Base-by-base conservation (phyloP, 768 basidiomycete species). In the Amanita rimosa region DNA sequence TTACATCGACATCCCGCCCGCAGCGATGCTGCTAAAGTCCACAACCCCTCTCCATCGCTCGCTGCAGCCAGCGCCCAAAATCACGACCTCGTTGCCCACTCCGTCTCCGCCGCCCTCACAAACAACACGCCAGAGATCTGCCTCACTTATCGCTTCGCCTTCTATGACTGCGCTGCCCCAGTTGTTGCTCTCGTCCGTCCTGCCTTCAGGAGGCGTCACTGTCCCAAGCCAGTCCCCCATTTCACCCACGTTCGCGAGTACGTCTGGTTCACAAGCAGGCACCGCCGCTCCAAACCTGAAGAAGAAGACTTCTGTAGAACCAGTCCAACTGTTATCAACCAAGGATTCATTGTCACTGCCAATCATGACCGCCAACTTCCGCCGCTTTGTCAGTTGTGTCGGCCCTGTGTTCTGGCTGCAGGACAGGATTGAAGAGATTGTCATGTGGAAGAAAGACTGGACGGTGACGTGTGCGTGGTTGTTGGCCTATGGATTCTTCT, bases 351-450 rank as follows among this genome's bases (percentile, higher is more conserved):
- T 95, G 4, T 88, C 86, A 1, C 67, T 95, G 3, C 85, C 81
- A 0, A 79, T 81, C 22, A 84, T 82, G 54, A 81, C 85, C 1
- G 76, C 72, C 54, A 90, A 92, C 59, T 93, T 93, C 58, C 75
- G 82, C 53, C 69, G 88, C 19, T 94, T 95, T 51, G 75, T 93
- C 3, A 73, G 79, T 5, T 81, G 74, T 55, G 70, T 79, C 3
- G 87, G 88, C 0, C 83, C 86, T 0, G 65, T 92, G 6, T 95
- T 94, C 57, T 95, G 91, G 92, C 54, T 94, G 16, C 88, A 89
- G 64, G 92, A 96, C 59, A 67, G 92, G 1, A 58, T 88, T 11
- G 92, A 95, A 61, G 92, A 94, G 64, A 71, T 92, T 3, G 48
- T 94, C 3, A 69, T 86, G 54, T 94, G 92, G 92, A 82, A 76